Conservation (phyloP, 78 protist genomes). For the slime mould (Dictyostelium discoideum) region DNA sequence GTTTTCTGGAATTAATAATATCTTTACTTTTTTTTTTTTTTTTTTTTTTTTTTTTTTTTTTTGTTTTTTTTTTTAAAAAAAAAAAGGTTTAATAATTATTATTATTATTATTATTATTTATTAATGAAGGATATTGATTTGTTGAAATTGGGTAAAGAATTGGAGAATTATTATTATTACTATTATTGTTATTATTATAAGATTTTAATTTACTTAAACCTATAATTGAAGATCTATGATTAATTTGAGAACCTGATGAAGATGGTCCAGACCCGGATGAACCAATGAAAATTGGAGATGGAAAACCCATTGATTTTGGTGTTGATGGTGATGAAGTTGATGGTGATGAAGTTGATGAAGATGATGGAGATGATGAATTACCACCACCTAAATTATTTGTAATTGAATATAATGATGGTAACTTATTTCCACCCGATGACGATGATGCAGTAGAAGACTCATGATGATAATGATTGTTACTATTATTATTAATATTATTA, state of each 20-base stretch:
- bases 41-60: neutral
- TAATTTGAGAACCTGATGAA: neutral
- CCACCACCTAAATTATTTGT: constrained; percentile 21
- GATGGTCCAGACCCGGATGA: neutral
- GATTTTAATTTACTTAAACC: constrained; percentile 15
- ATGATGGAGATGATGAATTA: neutral
- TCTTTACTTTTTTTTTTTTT: neutral
- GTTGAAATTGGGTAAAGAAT: constrained; percentile 1
- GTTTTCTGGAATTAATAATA: neutral
- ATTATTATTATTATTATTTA: neutral
- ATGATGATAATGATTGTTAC: neutral
- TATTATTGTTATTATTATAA: neutral
- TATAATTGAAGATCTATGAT: neutral
- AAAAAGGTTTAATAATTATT: neutral
- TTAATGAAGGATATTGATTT: neutral
- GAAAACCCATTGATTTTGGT: neutral
- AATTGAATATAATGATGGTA: constrained; percentile 50
- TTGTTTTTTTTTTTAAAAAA: no score
- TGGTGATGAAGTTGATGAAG: neutral
- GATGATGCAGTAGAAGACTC: neutral
- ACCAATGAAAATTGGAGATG: neutral
- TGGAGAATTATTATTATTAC: neutral
- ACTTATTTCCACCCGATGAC: neutral
- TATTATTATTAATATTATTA: neutral
- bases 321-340: neutral